Base-by-base conservation (phyloP, 2,329 filamentous ascomycete genomes). In the Allantophomopsis lycopodina region DNA sequence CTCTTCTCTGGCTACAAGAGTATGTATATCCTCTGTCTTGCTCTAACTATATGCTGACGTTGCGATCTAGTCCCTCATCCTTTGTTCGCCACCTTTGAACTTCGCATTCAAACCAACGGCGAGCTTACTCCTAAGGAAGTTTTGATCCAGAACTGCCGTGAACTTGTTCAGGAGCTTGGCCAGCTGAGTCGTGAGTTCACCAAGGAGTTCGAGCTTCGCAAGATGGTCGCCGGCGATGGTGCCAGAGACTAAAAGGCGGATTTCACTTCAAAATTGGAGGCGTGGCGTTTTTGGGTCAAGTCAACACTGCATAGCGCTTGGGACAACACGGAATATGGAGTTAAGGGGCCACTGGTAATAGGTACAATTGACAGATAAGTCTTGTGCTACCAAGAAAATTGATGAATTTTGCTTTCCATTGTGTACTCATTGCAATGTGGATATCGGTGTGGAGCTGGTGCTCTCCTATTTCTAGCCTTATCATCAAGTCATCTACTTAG, bases 61-160 rank as follows among this genome's bases (percentile, higher is more conserved):
- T 28, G 3, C 11, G 28, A 14, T 18, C 23, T 17, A 54, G 55
- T 62, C 21, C 60, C 61, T 11, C 61, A 64, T 40, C 61, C 61
- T 4, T 50, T 64, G 28, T 60, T 63, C 42, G 55, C 61, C 36
- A 69, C 65, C 42, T 78, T 84, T 58, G 66, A 77, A 50, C 67
- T 98, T 44, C 84, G 91, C 42, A 74, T 98, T 43, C 87, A 94
- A 62, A 98, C 91, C 4, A 86, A 96, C 56, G 91, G 91, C 43
- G 73, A 73, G 17, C 72, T 94, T 46, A 83, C 82, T 1, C 87
- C 91, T n/a, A 88, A 88, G 50, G 85, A 94, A 50, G 87, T 88
- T 2, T 69, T 98, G 32, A 68, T 91, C 40, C 73, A 79, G 38
- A 79, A 82, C 33, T 94, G 84, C 64, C 77, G 83, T 59, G 80